Evolutionary conservation across 164 flowering plant genomes (phyloP).

Genomic region (Berberis thunbergii): DNA sequence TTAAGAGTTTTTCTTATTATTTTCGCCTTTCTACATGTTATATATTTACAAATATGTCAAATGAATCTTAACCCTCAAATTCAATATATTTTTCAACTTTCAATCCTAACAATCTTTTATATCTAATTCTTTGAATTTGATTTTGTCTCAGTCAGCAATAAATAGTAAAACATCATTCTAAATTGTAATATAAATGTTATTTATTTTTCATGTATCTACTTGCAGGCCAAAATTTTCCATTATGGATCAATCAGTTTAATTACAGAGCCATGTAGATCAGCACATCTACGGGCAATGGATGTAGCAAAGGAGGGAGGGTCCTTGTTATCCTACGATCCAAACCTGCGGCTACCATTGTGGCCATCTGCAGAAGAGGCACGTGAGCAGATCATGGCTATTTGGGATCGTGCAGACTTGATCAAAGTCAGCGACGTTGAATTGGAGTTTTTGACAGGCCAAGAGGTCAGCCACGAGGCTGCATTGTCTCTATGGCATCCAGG

Average conservation of each 20-base stretch:
- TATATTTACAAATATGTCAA: no score
- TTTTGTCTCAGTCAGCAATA: no score
- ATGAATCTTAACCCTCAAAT: no score
- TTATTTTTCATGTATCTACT: background rate
- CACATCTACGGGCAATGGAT: constrained; percentile 79
- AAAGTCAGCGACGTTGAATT: constrained; percentile 86
- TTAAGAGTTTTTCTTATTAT: no score
- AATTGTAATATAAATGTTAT: background rate
- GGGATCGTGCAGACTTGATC: constrained; percentile 81
- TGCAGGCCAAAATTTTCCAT: constrained; percentile 80
- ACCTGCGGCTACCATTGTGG: constrained; percentile 84
- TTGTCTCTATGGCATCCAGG: constrained; percentile 69
- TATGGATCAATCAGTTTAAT: constrained; percentile 96
- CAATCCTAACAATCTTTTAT: no score
- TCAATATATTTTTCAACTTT: no score
- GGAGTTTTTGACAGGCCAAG: constrained; percentile 61
- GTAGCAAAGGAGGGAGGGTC: constrained; percentile 77
- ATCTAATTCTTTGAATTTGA: no score
- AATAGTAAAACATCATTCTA: background rate
- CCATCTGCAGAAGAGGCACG: constrained; percentile 72
- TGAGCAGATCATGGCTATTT: constrained; percentile 81
- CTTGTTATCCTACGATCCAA: constrained; percentile 85
- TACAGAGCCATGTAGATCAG: constrained; percentile 91
- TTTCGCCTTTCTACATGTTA: no score
- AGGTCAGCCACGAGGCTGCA: constrained; percentile 55